Percentiles rank a stretch among this genome's conserved stretches.
phyloP scores from a whole-genome alignment of 345 rosid genomes.

The Ricinus communis region DNA sequence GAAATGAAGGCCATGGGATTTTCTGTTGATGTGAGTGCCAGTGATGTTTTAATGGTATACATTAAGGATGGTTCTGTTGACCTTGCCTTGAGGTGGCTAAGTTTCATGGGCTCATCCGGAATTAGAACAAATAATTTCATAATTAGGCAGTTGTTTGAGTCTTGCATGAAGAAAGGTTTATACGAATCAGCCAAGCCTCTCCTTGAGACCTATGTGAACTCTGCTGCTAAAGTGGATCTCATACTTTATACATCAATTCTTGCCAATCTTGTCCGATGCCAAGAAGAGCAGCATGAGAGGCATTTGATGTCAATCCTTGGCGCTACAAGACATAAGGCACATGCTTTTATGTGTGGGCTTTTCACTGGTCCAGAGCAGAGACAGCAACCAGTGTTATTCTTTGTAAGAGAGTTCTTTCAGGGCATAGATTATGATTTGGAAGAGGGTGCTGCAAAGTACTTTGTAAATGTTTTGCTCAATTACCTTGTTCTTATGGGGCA shows the following conservation, averaged over 20 bases:
- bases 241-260: conserved; percentile 94
- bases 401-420: conserved; percentile 91
- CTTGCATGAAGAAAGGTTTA: conserved; percentile 84
- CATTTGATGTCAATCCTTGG: conserved; percentile 87
- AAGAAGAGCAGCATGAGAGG: conserved; percentile 82
- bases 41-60: conserved; percentile 95
- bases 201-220: conserved; percentile 74
- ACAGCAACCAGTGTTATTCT: conserved; percentile 77
- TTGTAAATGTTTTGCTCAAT: conserved; percentile 88
- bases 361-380: conserved; percentile 94
- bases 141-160: conserved; percentile 87
- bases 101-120: conserved; percentile 93
- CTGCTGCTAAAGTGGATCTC: conserved; percentile 88
- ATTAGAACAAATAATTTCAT: conserved; percentile 90
- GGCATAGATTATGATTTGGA: conserved; percentile 88
- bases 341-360: conserved; percentile 85
- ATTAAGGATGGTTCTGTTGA: conserved; percentile 90
- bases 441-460: conserved; percentile 92
- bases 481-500: conserved; percentile 97
- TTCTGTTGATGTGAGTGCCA: conserved; percentile 85
- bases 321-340: conserved; percentile 79
- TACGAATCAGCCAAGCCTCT: conserved; percentile 93
- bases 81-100: conserved; percentile 88
- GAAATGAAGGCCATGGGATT: conserved; percentile 98
- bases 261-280: conserved; percentile 87